Evolutionary conservation across 2,329 filamentous ascomycete species (phyloP).

Genomic region (Botrytis pseudocinerea): DNA sequence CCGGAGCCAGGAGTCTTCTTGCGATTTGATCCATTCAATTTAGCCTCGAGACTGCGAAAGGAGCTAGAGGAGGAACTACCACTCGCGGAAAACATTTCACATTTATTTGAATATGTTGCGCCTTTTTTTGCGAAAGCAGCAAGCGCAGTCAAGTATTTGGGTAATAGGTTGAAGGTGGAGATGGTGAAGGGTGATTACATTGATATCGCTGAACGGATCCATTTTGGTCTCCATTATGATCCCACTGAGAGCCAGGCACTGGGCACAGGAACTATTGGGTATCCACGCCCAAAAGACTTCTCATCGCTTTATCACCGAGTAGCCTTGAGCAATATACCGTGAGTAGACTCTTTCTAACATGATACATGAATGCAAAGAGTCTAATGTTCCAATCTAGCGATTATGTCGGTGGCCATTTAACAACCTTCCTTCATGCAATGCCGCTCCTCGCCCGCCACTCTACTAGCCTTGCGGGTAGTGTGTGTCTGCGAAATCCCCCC

Average conservation of each 20-base stretch:
- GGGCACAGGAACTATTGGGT: background rate
- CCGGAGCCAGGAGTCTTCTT: too few relatives aligned
- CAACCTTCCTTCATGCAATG: slow-evolving; percentile 1
- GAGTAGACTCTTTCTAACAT: background rate
- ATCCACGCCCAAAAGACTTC: background rate
- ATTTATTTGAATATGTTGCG: slow-evolving; percentile 25
- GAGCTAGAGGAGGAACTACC: background rate
- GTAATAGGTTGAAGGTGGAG: slow-evolving; percentile 25
- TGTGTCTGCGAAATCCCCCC: background rate
- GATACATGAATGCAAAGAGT: background rate
- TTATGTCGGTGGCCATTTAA: background rate
- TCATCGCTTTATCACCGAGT: background rate
- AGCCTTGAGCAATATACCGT: background rate
- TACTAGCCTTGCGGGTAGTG: too few relatives aligned
- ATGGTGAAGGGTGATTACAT: slow-evolving; percentile 28
- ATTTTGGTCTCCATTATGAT: slow-evolving; percentile 23
- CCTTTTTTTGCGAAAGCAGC: slow-evolving; percentile 26
- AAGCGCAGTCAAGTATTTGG: slow-evolving; percentile 22
- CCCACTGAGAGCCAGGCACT: background rate
- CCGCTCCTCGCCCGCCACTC: background rate
- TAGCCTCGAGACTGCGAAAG: background rate
- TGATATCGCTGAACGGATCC: slow-evolving; percentile 27
- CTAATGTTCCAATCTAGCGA: background rate
- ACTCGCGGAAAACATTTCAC: too few relatives aligned
- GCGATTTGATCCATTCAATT: background rate